Conservation (phyloP, 345 rosid species). For the Moricandia arvensis region DNA sequence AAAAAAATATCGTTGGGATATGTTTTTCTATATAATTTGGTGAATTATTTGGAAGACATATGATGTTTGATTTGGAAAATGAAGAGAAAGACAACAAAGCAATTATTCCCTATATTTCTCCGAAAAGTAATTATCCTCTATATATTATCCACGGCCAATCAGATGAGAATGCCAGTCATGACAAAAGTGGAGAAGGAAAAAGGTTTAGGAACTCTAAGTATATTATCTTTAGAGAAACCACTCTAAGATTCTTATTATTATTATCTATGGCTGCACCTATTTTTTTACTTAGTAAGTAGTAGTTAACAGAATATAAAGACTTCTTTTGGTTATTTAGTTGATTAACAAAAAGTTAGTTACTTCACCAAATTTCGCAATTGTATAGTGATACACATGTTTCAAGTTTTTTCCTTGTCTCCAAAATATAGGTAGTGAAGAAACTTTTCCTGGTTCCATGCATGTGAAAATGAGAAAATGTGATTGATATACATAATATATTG, state of each 20-base stretch:
- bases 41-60: background rate
- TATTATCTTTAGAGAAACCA: background rate
- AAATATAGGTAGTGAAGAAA: background rate
- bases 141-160: too few species aligned
- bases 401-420: background rate
- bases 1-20: background rate
- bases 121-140: background rate
- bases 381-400: background rate
- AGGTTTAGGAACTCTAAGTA: background rate
- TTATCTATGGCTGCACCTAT: background rate
- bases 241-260: background rate
- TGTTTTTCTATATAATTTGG: too few species aligned
- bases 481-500: background rate
- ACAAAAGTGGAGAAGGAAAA: constrained; percentile 2
- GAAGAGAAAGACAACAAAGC: background rate
- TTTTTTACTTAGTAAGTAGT: too few species aligned
- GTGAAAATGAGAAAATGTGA: background rate
- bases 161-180: background rate
- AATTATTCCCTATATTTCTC: too few species aligned
- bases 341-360: background rate
- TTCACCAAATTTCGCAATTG: background rate
- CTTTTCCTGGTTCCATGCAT: background rate
- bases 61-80: background rate
- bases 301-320: background rate
- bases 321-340: background rate